Percentiles rank a stretch among this genome's conserved stretches.
phyloP scores from a whole-genome alignment of 768 basidiomycete genomes.

The Hericium erinaceus region DNA sequence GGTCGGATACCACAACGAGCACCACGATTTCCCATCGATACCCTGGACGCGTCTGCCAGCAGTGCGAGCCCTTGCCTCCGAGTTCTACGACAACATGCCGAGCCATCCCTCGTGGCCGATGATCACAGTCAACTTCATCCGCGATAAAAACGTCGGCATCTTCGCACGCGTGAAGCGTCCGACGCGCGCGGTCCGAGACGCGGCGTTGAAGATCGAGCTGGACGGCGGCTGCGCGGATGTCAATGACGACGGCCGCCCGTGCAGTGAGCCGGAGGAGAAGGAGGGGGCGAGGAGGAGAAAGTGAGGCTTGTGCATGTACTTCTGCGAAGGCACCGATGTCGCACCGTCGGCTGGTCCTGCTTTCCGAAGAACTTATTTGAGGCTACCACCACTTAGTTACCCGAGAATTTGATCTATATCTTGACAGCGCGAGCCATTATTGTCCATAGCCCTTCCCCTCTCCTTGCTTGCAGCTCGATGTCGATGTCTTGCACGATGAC shows the following conservation, averaged over 20 bases:
- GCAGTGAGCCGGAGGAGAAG: neutral
- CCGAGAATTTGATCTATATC: too few relatives aligned
- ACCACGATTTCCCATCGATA: conserved; percentile 96
- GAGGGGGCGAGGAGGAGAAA: neutral
- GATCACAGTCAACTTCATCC: conserved; percentile 90
- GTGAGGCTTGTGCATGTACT: neutral
- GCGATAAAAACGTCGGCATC: conserved; percentile 81
- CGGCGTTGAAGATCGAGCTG: conserved; percentile 4
- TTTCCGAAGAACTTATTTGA: too few relatives aligned
- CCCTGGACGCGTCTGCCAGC: conserved; percentile 90
- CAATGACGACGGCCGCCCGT: neutral
- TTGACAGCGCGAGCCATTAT: too few relatives aligned
- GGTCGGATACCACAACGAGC: conserved; percentile 99
- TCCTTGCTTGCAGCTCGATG: too few relatives aligned
- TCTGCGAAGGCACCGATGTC: too few relatives aligned
- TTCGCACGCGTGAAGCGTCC: conserved; percentile 77
- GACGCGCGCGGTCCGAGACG: neutral
- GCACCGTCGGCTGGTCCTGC: too few relatives aligned
- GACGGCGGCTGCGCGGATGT: conserved; percentile 14
- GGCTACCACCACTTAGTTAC: too few relatives aligned
- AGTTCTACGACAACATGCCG: conserved; percentile 85
- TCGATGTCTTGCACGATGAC: too few relatives aligned
- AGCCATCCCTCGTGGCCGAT: conserved; percentile 91
- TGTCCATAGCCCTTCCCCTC: too few relatives aligned
- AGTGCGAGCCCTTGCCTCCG: conserved; percentile 75